phyloP scores from a whole-genome alignment of 164 flowering plant species.

The Malania oleifera region DNA sequence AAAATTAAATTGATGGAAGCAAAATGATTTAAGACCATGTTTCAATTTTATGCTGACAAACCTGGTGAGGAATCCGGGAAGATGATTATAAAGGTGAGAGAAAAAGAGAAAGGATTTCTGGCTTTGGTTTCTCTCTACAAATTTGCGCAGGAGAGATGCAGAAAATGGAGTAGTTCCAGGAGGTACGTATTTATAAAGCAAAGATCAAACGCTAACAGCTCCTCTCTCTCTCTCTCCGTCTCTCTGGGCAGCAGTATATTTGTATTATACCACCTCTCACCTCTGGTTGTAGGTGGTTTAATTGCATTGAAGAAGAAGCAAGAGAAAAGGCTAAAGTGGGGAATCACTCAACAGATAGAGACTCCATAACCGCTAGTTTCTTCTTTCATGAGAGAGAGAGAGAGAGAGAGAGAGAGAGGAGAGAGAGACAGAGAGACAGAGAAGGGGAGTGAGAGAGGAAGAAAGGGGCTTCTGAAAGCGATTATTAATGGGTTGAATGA shows the following conservation, averaged over 20 bases:
- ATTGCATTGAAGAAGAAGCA: constrained; percentile 8
- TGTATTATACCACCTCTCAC: background rate
- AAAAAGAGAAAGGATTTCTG: constrained; percentile 6
- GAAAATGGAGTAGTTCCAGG: constrained; percentile 23
- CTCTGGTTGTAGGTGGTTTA: constrained; percentile 3
- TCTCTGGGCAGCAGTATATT: no score
- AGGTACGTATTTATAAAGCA: constrained; percentile 28
- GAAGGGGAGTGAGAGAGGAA: constrained; percentile 10
- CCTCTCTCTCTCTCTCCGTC: background rate
- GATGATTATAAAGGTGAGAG: constrained; percentile 8
- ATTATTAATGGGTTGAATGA: constrained; percentile 26
- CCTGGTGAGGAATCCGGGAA: constrained; percentile 20
- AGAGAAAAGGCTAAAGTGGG: constrained; percentile 15
- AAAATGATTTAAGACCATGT: constrained; percentile 9
- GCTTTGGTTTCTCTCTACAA: constrained; percentile 6
- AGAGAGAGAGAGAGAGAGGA: constrained; percentile 23
- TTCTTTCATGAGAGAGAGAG: constrained; percentile 16
- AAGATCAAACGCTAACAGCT: constrained; percentile 14
- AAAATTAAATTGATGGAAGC: constrained; percentile 9
- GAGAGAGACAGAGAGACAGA: constrained; percentile 19
- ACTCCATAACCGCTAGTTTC: constrained; percentile 13
- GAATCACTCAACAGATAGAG: constrained; percentile 17
- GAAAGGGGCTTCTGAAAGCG: constrained; percentile 22
- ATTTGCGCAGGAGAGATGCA: constrained; percentile 25
- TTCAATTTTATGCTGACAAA: constrained; percentile 19